Base-by-base conservation (phyloP, 495 filamentous ascomycete species). In the Apodospora peruviana region DNA sequence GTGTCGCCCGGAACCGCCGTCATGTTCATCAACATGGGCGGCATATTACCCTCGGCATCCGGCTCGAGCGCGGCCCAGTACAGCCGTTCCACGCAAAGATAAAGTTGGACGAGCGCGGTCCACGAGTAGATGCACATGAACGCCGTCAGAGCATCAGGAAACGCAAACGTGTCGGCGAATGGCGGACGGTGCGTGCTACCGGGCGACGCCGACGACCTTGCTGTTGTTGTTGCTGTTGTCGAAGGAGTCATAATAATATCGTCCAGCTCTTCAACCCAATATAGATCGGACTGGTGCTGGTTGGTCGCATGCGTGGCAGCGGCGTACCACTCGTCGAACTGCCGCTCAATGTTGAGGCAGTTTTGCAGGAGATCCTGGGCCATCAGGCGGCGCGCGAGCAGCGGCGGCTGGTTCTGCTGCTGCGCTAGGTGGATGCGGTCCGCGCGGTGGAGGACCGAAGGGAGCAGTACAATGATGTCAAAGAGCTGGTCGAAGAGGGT, bases 401-500 rank as follows among this genome's bases (percentile, higher is more conserved):
- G 66, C 12, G 55, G 56, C 2, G 62, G 53, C 35, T 59, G 55
- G 18, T 50, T 39, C n/a, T 58, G 55, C 3, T 62, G 53, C 38
- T 59, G 53, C 18, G 51, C 40, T 5, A 57, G 42, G 35, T 21
- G 2, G 42, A 70, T 62, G 16, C 53, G 58, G 41, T 72, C 71
- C 0, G 61, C 58, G 14, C 64, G 65, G 12, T 57, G 55, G 39
- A 66, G 62, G 35, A 73, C 54, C 5, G 61, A 53, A 1, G 73
- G 72, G 5, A 76, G 45, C 1, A 65, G 52, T 22, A 62, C 59
- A 19, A 69, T 53, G 43, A 65, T 61, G 48, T 75, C 72, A 48
- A 76, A 55, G 14, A 76, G 60, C 18, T 56, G 55, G 49, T 76
- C 73, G 24, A 76, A 56, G 39, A 56, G 36, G 23, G 70, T 69